Evolutionary conservation across 306 rosid genomes (phyloP).

Genomic region (Comarum palustre): DNA sequence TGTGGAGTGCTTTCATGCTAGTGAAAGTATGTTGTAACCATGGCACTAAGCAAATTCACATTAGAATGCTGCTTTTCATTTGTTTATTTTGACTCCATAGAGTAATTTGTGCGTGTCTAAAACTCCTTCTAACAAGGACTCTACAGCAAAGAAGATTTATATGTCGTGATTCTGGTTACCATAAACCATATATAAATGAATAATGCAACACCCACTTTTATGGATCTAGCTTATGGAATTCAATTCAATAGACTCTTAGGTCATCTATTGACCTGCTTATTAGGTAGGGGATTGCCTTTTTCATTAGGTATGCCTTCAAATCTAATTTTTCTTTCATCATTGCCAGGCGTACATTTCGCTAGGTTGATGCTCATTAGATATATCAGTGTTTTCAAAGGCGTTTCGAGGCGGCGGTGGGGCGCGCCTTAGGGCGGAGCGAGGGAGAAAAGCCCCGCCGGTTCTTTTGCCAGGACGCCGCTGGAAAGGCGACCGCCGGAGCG

Average conservation of each 20-base stretch:
- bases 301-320: background rate
- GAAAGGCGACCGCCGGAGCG: no score
- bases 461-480: no score
- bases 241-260: background rate
- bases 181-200: background rate
- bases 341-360: background rate
- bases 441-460: no score
- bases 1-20: conserved; percentile 11
- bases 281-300: background rate
- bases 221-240: background rate
- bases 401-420: no score
- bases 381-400: no score
- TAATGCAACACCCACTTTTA: background rate
- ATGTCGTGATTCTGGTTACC: background rate
- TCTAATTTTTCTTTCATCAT: background rate
- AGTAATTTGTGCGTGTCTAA: background rate
- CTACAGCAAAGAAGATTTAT: background rate
- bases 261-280: background rate
- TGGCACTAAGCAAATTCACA: conserved; percentile 16
- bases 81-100: background rate
- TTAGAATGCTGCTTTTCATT: background rate
- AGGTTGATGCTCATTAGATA: background rate
- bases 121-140: background rate
- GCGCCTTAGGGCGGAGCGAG: no score
- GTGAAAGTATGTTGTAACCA: conserved; percentile 19